Evolutionary conservation across 768 basidiomycete species (phyloP).

Genomic region (Xerocomellus intermedius): DNA sequence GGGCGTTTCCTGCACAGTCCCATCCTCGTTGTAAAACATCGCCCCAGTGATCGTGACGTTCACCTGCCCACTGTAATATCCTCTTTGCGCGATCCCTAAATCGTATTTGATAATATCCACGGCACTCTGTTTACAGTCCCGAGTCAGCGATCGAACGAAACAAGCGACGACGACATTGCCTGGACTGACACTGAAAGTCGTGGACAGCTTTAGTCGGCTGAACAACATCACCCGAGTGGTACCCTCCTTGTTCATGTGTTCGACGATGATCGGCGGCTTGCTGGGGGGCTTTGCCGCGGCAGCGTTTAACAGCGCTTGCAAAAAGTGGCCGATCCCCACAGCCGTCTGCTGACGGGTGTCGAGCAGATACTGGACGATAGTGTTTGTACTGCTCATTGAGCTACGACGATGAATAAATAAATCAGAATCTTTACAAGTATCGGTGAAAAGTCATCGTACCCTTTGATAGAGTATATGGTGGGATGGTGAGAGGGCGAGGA

Average conservation of each 20-base stretch:
- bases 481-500: slow-evolving; percentile 32
- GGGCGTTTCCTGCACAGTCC: neutral
- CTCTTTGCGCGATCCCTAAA: neutral
- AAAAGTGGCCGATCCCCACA: slow-evolving; percentile 42
- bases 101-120: neutral
- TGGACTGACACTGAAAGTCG: neutral
- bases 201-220: slow-evolving; percentile 1
- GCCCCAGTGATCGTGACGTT: neutral
- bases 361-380: slow-evolving; percentile 6
- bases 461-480: no score
- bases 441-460: no score
- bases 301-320: slow-evolving; percentile 48
- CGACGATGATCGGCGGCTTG: slow-evolving; percentile 1
- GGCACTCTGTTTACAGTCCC: neutral
- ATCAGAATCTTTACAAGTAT: neutral
- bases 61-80: neutral
- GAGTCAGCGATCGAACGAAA: neutral
- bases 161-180: neutral
- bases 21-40: slow-evolving; percentile 7
- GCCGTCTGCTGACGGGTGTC: neutral
- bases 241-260: slow-evolving; percentile 4
- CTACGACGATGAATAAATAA: neutral
- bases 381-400: slow-evolving; percentile 7
- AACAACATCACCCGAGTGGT: slow-evolving; percentile 6
- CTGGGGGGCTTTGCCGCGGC: neutral